Evolutionary conservation across 768 basidiomycete genomes (phyloP).

Genomic region (Mycena kentingensis): DNA sequence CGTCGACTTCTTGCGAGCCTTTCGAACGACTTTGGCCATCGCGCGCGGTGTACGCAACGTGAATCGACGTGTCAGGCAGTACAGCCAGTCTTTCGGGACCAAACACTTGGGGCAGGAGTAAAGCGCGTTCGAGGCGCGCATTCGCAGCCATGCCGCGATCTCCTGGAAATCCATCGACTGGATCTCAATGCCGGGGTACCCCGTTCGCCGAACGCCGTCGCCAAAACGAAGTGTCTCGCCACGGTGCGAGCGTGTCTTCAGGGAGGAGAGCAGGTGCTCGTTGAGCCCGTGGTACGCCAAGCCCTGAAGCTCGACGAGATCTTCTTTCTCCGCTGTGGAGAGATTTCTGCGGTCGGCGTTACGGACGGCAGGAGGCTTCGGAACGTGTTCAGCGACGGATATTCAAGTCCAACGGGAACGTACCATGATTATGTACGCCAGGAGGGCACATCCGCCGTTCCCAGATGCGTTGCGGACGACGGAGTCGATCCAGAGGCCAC

Average conservation of each 20-base stretch:
- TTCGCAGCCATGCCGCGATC: background rate
- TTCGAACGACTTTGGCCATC: background rate
- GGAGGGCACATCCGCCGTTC: slow-evolving; percentile 14
- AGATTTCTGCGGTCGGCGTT: background rate
- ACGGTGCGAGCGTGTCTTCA: slow-evolving; percentile 7
- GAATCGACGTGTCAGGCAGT: background rate
- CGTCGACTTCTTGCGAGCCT: background rate
- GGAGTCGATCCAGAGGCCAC: slow-evolving; percentile 1
- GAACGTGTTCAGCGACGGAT: background rate
- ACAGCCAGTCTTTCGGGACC: slow-evolving; percentile 9
- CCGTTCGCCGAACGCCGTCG: slow-evolving; percentile 2
- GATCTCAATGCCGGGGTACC: slow-evolving; percentile 12
- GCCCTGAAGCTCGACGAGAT: background rate
- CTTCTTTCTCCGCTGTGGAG: background rate
- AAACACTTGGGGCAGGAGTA: slow-evolving; percentile 22
- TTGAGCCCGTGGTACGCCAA: slow-evolving; percentile 14
- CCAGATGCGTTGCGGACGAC: background rate
- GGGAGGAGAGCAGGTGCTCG: no score
- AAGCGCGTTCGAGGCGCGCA: background rate
- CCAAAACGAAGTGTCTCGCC: slow-evolving; percentile 15
- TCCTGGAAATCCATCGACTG: slow-evolving; percentile 17
- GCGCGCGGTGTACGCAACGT: background rate
- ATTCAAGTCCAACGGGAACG: background rate
- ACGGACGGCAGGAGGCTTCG: background rate
- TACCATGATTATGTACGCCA: slow-evolving; percentile 17